Percentiles rank a stretch among this genome's conserved stretches.
These are phyloP conservation scores for Rhynchospora pubera DNA, from an alignment of 176 grass and related monocot species.

Conservation along the genomic window DNA sequence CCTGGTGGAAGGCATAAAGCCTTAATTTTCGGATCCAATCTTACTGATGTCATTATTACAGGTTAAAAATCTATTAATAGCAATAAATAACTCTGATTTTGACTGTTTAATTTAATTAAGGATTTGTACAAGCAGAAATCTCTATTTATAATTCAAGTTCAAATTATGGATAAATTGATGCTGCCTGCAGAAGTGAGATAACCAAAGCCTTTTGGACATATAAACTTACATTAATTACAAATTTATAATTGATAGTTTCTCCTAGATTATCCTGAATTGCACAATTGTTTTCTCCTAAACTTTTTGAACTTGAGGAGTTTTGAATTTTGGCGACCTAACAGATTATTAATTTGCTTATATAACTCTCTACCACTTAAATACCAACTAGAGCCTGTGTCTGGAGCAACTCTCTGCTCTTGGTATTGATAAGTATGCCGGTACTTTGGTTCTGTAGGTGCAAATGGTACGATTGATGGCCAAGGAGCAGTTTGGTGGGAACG, in stretches of 20 bases:
- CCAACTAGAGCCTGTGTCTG: background rate
- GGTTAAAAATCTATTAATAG: slow-evolving; percentile 35
- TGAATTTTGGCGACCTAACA: background rate
- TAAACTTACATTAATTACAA: background rate
- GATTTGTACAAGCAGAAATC: background rate
- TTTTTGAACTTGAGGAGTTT: background rate
- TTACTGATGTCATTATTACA: slow-evolving; percentile 88
- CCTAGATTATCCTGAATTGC: background rate
- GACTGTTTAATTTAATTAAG: background rate
- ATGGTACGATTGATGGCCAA: slow-evolving; percentile 94
- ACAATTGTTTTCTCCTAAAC: background rate
- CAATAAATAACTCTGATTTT: background rate
- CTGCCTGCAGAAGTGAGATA: background rate
- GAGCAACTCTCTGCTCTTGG: background rate
- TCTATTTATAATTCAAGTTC: background rate
- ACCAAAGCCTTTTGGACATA: background rate
- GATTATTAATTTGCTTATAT: background rate
- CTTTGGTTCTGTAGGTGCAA: slow-evolving; percentile 47
- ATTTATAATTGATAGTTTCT: background rate
- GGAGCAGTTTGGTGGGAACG: slow-evolving; percentile 82
- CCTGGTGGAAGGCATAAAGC: slow-evolving; percentile 75
- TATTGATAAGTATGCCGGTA: background rate
- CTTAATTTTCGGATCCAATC: slow-evolving; percentile 75
- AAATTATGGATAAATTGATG: background rate
- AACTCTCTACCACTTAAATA: background rate